Evolutionary conservation across 139 green algal genomes (phyloP), one percentile per base, ranked within the genome.

Genomic region (Deuterostichococcus epilithicus): DNA sequence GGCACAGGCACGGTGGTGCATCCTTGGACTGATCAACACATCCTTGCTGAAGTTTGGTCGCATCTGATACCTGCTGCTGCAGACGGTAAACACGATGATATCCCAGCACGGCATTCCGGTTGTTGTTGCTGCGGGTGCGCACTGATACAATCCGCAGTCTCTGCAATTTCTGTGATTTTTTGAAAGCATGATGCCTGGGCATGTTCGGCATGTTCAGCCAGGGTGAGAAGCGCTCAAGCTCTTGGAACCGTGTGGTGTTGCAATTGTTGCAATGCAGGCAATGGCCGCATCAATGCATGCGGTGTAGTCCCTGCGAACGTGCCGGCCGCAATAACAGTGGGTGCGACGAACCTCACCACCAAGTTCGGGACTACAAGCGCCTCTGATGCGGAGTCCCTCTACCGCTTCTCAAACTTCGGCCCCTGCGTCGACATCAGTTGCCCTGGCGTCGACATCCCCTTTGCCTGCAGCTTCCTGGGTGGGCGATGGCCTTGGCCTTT

Each of bases 361-460:
- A 86, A 89, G 71, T 87, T 89, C 75, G 73, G 38, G 4, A 30
- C 23, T 22, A 52, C 47, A 6, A n/a, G 28, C 18, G 36, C 30
- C 38, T 67, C 71, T 42, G 47, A 81, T 58, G 58, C 15, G 36
- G 85, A 90, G 38, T 73, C 74, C 36, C 75, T 85, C 45, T 78
- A 78, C 63, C 0, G 75, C 38, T 76, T 65, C 72, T 68, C 3
- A 58, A 89, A 91, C 81, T 89, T 83, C n/a, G 86, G 86, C 4
- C 15, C 67, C 23, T 90, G 89, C 72, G 81, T 93, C 0, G 84
- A 92, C 69, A 38, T 93, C 4, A 91, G 89, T 60, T 88, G 87
- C 4, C 89, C 89, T 3, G 85, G 86, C 0, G 89, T 93, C 3
- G 87, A 93, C 68, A 89, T 93, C n/a, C 90, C 80, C 10, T 85